These are phyloP conservation scores for Mytilinidion resinicola DNA, from an alignment of 495 filamentous ascomycete species.

Conservation along the genomic window DNA sequence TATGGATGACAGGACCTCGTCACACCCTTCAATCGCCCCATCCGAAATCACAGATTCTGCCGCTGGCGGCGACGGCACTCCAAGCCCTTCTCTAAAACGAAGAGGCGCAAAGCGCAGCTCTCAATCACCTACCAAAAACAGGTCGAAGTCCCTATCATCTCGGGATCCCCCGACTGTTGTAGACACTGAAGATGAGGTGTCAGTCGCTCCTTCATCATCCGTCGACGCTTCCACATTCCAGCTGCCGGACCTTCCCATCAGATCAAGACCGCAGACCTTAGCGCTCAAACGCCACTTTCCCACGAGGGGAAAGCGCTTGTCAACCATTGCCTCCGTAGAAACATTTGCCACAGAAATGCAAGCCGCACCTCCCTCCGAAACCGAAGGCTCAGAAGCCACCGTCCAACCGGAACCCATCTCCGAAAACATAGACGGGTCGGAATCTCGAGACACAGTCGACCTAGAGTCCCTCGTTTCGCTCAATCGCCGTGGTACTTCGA, in stretches of 20 bases:
- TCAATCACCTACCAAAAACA: conserved; percentile 33
- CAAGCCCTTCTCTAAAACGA: conserved; percentile 27
- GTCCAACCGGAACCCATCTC: background rate
- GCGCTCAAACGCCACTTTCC: conserved; percentile 29
- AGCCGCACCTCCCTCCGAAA: conserved; percentile 19
- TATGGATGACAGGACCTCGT: conserved; percentile 4
- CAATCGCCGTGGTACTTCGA: conserved; percentile 43
- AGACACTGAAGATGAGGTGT: conserved; percentile 15
- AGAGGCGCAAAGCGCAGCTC: conserved; percentile 28
- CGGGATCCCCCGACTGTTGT: conserved; percentile 9
- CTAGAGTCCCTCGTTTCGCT: conserved; percentile 11
- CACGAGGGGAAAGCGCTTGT: conserved; percentile 33
- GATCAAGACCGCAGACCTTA: conserved; percentile 6
- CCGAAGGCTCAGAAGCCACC: conserved; percentile 26
- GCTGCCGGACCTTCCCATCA: conserved; percentile 6
- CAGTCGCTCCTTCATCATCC: conserved; percentile 28
- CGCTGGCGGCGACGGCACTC: conserved; percentile 4
- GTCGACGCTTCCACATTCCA: conserved; percentile 25
- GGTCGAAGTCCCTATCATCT: conserved; percentile 8
- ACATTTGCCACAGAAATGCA: conserved; percentile 29
- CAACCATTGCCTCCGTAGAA: conserved; percentile 37
- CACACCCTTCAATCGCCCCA: conserved; percentile 1
- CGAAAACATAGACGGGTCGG: conserved; percentile 16
- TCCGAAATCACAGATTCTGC: background rate
- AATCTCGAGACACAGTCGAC: conserved; percentile 23